Evolutionary conservation across 2,329 filamentous ascomycete species (phyloP).

Genomic region (Fonsecaea monophora): DNA sequence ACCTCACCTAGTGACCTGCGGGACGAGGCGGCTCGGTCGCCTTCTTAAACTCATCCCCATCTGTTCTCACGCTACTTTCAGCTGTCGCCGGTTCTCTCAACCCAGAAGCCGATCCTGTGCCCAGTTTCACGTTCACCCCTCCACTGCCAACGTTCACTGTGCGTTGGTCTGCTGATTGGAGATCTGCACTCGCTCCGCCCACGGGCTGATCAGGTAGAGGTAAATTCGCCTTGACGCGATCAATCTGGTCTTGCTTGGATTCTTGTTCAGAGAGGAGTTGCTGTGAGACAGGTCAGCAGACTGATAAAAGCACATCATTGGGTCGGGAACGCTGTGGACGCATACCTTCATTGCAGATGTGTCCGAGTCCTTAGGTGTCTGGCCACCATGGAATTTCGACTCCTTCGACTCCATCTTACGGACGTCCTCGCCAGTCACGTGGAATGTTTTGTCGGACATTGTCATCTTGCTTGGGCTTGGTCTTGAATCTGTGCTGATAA

Average conservation of each 20-base stretch:
- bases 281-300: slow-evolving; percentile 19
- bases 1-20: slow-evolving; percentile 20
- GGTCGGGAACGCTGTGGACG: not conserved
- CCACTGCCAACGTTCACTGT: slow-evolving; percentile 75
- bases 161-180: slow-evolving; percentile 72
- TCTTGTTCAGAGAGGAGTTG: slow-evolving; percentile 50
- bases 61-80: slow-evolving; percentile 58
- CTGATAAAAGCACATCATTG: slow-evolving; percentile 10
- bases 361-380: slow-evolving; percentile 53
- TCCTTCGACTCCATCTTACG: slow-evolving; percentile 56
- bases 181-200: slow-evolving; percentile 68
- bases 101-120: slow-evolving; percentile 57
- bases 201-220: slow-evolving; percentile 81
- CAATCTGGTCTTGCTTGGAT: slow-evolving; percentile 69
- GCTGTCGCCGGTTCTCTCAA: slow-evolving; percentile 67
- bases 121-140: slow-evolving; percentile 56
- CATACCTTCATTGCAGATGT: slow-evolving; percentile 56
- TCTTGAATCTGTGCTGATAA: not conserved
- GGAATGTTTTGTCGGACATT: slow-evolving; percentile 50
- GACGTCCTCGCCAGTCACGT: slow-evolving; percentile 58
- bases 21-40: slow-evolving; percentile 49
- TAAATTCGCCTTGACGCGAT: slow-evolving; percentile 73
- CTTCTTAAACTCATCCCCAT: slow-evolving; percentile 62
- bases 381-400: slow-evolving; percentile 50
- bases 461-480: slow-evolving; percentile 1